Percentiles rank a stretch among this genome's conserved stretches.
Evolutionary conservation across 768 basidiomycete species (phyloP).

Genomic region (Pleurotus eryngii): DNA sequence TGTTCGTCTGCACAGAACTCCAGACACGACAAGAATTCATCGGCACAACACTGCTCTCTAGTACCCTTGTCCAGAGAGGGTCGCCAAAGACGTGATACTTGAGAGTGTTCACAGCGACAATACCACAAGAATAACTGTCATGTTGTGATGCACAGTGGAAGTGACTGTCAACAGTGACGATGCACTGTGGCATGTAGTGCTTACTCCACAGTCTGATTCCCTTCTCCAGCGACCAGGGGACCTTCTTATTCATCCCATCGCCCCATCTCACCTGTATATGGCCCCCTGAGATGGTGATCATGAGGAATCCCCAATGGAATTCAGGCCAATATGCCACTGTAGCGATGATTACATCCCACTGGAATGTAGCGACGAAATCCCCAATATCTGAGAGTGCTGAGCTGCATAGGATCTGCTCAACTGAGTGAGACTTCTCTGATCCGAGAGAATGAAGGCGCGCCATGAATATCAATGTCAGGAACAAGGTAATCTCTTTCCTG

Average conservation of each 20-base stretch:
- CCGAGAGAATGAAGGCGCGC: background rate
- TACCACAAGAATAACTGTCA: background rate
- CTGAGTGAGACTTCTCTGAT: too few species aligned
- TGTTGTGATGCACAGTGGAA: background rate
- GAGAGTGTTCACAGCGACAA: background rate
- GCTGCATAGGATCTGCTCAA: too few species aligned
- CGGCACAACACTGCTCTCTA: background rate
- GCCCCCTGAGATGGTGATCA: background rate
- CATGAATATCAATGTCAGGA: background rate
- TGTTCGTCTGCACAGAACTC: background rate
- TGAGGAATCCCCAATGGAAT: background rate
- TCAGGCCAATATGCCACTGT: background rate
- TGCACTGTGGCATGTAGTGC: background rate
- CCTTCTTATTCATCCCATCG: background rate
- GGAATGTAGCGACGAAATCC: background rate
- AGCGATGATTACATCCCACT: background rate
- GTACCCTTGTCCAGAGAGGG: background rate
- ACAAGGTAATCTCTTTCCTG: background rate
- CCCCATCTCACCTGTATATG: background rate
- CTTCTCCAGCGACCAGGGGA: background rate
- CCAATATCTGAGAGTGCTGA: background rate
- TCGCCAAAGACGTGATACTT: background rate
- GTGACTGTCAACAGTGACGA: background rate
- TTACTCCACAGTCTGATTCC: background rate
- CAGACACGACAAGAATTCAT: background rate